Conservation (phyloP, 805 yeast species). For the Clavispora phyllophila region DNA sequence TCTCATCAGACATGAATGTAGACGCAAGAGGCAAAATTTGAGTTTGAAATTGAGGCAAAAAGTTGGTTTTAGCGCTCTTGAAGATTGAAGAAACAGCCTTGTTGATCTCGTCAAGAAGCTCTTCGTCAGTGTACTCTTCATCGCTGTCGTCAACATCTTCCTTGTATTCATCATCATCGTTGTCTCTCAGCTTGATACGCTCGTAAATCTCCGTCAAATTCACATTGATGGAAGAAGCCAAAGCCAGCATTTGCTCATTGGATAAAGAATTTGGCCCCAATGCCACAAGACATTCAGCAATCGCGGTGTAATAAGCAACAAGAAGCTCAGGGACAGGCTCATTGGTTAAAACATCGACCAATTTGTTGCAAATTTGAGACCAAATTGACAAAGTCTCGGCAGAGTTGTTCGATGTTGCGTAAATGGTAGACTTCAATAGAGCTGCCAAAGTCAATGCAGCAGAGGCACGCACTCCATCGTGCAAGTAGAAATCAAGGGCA, state of each 20-base stretch:
- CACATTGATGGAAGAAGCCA: conserved; percentile 55
- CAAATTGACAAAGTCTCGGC: conserved; percentile 67
- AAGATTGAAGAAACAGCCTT: conserved; percentile 68
- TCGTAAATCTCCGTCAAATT: conserved; percentile 64
- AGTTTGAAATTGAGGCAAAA: conserved; percentile 58
- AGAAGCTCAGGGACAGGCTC: conserved; percentile 84
- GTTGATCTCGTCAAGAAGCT: conserved; percentile 78
- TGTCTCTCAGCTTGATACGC: conserved; percentile 68
- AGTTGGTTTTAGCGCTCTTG: conserved; percentile 52
- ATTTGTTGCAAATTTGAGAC: conserved; percentile 61
- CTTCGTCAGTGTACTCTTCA: conserved; percentile 84
- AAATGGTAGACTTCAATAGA: conserved; percentile 58
- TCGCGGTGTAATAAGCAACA: conserved; percentile 69
- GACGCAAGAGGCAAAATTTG: conserved; percentile 58
- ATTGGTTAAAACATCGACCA: conserved; percentile 59
- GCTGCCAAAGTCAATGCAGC: conserved; percentile 83
- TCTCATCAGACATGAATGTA: conserved; percentile 58
- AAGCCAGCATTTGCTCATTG: conserved; percentile 47
- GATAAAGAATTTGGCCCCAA: conserved; percentile 63
- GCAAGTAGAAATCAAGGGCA: conserved; percentile 83
- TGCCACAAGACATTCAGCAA: conserved; percentile 60
- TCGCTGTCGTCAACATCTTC: conserved; percentile 85
- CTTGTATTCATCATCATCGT: conserved; percentile 77
- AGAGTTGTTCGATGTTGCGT: conserved; percentile 48
- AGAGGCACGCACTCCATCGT: conserved; percentile 91